A percentile compares a stretch with the other conserved stretches of the same genome.
Conservation (phyloP, 345 rosid species). For the Citrus sinensis region DVS_A1.0 CM039168.1:4834001-4834500, state of each 20-base stretch:
- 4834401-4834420: conserved; percentile 95
- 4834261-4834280: neutral
- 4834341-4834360: conserved; percentile 88
- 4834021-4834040: neutral
- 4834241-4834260: neutral
- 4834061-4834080: neutral
- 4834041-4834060: neutral
- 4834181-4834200: neutral
- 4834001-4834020: neutral
- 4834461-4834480: conserved; percentile 97
- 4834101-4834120: neutral
- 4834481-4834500: conserved; percentile 92
- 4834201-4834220: neutral
- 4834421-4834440: conserved; percentile 77
- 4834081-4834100: neutral
- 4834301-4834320: conserved; percentile 20
- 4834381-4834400: conserved; percentile 94
- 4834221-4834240: neutral
- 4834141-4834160: neutral
- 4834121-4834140: neutral
- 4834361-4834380: conserved; percentile 82
- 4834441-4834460: conserved; percentile 99
- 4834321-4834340: conserved; percentile 99
- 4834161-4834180: neutral
- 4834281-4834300: conserved; percentile 4